Evolutionary conservation across 2,329 filamentous ascomycete species (phyloP), one percentile per base, ranked within the genome.

Genomic region (Ceratocystis papillata): DNA sequence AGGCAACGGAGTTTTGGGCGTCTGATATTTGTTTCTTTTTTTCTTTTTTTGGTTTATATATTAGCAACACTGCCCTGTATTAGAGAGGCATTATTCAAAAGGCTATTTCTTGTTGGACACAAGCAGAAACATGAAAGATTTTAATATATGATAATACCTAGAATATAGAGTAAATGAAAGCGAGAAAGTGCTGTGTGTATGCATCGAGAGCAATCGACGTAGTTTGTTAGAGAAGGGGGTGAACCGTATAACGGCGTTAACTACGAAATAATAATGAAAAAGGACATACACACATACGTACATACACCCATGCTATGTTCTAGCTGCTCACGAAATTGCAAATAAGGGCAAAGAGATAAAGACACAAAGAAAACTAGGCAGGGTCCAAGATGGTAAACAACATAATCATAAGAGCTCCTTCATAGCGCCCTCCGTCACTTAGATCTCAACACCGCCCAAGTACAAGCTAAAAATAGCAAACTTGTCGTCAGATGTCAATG

Each of bases 51-150:
- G 20, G 28, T 22, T 30, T 63, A 33, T n/a, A 22, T 30, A 20
- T 53, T 37, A 33, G 25, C 25, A 33, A 75, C 65, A 20, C 74
- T 70, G 10, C 8, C n/a, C 76, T 74, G 7, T 63, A 59, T 59
- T 33, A n/a, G 53, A 3, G 28, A n/a, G 12, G 15, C 33, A 59
- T 59, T 30, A 59, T 17, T 33, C 28, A 33, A 10, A 41, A 30
- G 25, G 53, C 28, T 59, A 59, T 25, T 33, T 17, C 25, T 33
- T 33, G 53, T 41, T 41, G 53, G 46, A 33, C 5, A 30, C 17
- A 59, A 25, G 7, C 28, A 25, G 22, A 45, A 25, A 50, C 41
- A 50, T 20, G 1, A 22, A 17, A 63, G 22, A 45, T 25, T 44
- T 48, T 30, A 50, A 63, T 45, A 62, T 12, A 62, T 2, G 60